phyloP scores from a whole-genome alignment of 176 grass and related monocot species.

The Triticum timopheevii region DNA sequence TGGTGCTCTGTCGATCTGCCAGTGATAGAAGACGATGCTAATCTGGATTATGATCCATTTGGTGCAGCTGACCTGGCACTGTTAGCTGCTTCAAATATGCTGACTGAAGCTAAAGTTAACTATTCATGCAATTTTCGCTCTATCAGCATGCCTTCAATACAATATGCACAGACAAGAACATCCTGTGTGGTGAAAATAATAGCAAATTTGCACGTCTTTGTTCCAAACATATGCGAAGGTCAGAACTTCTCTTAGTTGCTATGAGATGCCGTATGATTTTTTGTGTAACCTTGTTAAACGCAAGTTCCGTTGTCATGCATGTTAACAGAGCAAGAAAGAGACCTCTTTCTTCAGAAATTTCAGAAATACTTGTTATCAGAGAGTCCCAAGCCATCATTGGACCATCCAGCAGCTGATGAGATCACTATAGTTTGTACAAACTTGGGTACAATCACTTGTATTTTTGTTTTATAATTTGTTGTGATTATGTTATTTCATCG shows the following conservation, averaged over 20 bases:
- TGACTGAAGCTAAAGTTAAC: slow-evolving; percentile 60
- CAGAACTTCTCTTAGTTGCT: slow-evolving; percentile 29
- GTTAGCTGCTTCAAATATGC: slow-evolving; percentile 37
- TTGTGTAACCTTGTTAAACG: slow-evolving; percentile 17
- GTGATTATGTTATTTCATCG: slow-evolving; percentile 24
- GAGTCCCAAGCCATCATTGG: slow-evolving; percentile 30
- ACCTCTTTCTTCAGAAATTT: slow-evolving; percentile 92
- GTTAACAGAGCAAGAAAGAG: slow-evolving; percentile 91
- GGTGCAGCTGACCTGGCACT: slow-evolving; percentile 66
- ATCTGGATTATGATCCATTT: slow-evolving; percentile 89
- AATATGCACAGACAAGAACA: slow-evolving; percentile 89
- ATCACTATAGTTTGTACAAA: slow-evolving; percentile 70
- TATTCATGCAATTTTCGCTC: slow-evolving; percentile 58
- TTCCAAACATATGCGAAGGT: slow-evolving; percentile 98
- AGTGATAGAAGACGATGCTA: slow-evolving; percentile 77
- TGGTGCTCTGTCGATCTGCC: slow-evolving; percentile 87
- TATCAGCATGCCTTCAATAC: slow-evolving; percentile 52
- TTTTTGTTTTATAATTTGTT: background rate
- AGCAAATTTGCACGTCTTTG: slow-evolving; percentile 90
- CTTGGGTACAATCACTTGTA: slow-evolving; percentile 56
- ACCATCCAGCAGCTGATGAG: slow-evolving; percentile 35
- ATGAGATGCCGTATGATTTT: slow-evolving; percentile 11
- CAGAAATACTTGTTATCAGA: slow-evolving; percentile 57
- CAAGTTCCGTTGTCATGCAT: slow-evolving; percentile 34
- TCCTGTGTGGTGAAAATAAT: slow-evolving; percentile 98